phyloP scores from a whole-genome alignment of 345 rosid species.

The Pelargonium nanum region DNA sequence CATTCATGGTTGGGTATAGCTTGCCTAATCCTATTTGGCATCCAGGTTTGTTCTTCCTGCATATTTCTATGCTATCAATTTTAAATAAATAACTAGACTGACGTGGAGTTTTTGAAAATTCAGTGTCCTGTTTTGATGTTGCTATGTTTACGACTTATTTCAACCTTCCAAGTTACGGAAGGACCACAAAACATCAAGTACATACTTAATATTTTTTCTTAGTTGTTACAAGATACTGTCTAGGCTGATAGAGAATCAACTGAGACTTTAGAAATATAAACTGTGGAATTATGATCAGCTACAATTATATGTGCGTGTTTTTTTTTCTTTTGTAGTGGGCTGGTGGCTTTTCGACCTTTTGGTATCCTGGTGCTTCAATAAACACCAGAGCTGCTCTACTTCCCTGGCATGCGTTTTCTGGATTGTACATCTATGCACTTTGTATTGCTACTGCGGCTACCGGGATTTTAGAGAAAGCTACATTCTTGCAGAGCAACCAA shows the following conservation, averaged over 20 bases:
- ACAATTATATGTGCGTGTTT: too few relatives aligned
- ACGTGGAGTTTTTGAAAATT: neutral
- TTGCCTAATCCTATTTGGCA: conserved; percentile 64
- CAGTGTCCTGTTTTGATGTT: neutral
- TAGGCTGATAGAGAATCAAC: too few relatives aligned
- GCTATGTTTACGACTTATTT: too few relatives aligned
- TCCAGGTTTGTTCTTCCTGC: conserved; percentile 42
- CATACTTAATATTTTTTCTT: too few relatives aligned
- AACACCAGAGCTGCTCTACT: conserved; percentile 51
- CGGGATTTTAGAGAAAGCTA: conserved; percentile 71
- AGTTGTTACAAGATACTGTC: too few relatives aligned
- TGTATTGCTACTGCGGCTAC: conserved; percentile 58
- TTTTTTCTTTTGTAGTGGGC: conserved; percentile 48
- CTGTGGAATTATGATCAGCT: too few relatives aligned
- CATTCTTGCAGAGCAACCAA: conserved; percentile 79
- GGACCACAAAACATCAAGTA: too few relatives aligned
- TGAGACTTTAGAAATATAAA: too few relatives aligned
- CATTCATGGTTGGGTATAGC: conserved; percentile 95
- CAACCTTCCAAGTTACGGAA: too few relatives aligned
- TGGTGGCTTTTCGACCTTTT: conserved; percentile 67
- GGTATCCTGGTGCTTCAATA: conserved; percentile 95
- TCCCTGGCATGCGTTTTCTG: conserved; percentile 88
- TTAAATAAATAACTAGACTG: neutral
- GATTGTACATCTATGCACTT: conserved; percentile 67
- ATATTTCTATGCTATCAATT: neutral